A percentile compares a stretch with the other conserved stretches of the same genome.
phyloP scores from a whole-genome alignment of 805 yeast species.

The Saccharomycopsis malanga region DNA sequence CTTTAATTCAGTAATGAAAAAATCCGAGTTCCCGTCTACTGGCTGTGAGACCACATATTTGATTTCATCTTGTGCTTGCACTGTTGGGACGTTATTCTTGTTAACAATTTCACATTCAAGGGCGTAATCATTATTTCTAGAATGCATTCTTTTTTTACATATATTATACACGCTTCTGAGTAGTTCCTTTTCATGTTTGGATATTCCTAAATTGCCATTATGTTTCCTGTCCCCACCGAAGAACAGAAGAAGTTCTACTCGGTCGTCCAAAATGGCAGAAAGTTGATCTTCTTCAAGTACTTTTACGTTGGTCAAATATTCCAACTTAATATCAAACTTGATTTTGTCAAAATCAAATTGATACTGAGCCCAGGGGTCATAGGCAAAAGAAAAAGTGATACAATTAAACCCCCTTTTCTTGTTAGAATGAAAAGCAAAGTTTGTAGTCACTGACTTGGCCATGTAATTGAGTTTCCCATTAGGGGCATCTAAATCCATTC shows the following conservation, averaged over 20 bases:
- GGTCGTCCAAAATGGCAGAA: slow-evolving; percentile 1
- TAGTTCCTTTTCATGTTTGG: slow-evolving; percentile 5
- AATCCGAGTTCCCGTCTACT: neutral
- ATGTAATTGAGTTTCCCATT: slow-evolving; percentile 22
- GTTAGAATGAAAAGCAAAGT: slow-evolving; percentile 5
- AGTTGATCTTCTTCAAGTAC: slow-evolving; percentile 11
- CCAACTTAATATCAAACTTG: slow-evolving; percentile 16
- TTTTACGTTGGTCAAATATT: slow-evolving; percentile 12
- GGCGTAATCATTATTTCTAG: slow-evolving; percentile 9
- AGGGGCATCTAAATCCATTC: slow-evolving; percentile 17
- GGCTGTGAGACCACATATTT: neutral
- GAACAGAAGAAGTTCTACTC: slow-evolving; percentile 24
- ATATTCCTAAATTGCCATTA: neutral
- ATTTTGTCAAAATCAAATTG: slow-evolving; percentile 13
- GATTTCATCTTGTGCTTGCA: slow-evolving; percentile 1
- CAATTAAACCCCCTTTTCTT: slow-evolving; percentile 13
- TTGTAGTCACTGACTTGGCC: slow-evolving; percentile 19
- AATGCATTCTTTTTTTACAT: slow-evolving; percentile 6
- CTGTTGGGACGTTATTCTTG: neutral
- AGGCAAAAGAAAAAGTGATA: slow-evolving; percentile 23
- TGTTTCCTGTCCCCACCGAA: slow-evolving; percentile 1
- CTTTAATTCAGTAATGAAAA: slow-evolving; percentile 24
- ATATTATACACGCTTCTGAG: slow-evolving; percentile 16
- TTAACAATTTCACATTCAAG: slow-evolving; percentile 7
- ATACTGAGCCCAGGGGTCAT: slow-evolving; percentile 22